phyloP scores from a whole-genome alignment of 1,284 basidiomycete species.

The Boletellus deceptivus region DNA sequence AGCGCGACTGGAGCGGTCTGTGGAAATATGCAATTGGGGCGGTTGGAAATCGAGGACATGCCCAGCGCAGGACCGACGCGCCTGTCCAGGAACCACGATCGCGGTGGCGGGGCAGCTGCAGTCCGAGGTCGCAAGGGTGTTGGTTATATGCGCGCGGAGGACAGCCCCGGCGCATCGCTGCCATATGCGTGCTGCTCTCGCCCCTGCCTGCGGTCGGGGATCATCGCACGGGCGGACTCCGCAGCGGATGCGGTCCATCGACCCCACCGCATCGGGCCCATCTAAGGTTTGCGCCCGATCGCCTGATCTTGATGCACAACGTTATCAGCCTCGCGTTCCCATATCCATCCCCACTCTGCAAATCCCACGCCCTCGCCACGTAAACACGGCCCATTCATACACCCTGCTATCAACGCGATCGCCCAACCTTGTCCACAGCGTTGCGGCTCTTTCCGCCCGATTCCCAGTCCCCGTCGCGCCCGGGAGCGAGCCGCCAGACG shows the following conservation, averaged over 20 bases:
- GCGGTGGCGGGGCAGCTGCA: constrained; percentile 5
- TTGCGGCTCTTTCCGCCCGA: no score
- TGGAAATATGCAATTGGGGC: constrained; percentile 35
- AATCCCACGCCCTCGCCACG: constrained; percentile 27
- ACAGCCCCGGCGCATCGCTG: constrained; percentile 23
- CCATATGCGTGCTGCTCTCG: constrained; percentile 30
- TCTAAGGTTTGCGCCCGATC: constrained; percentile 38
- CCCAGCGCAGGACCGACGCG: constrained; percentile 31
- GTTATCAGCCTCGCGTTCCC: constrained; percentile 28
- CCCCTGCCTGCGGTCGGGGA: constrained; percentile 21
- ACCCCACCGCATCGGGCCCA: constrained; percentile 15
- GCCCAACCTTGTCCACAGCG: no score
- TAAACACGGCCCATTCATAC: not conserved
- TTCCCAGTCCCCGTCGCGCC: constrained; percentile 17
- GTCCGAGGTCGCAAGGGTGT: constrained; percentile 25
- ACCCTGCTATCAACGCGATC: no score
- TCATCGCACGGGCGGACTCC: constrained; percentile 22
- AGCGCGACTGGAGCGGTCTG: constrained; percentile 31
- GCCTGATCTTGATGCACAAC: constrained; percentile 31
- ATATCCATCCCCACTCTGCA: constrained; percentile 10
- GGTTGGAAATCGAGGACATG: constrained; percentile 37
- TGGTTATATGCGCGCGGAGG: constrained; percentile 22
- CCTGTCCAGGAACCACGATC: constrained; percentile 31
- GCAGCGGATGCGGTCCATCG: not conserved
- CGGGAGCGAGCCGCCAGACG: constrained; percentile 34